A percentile compares a stretch with the other conserved stretches of the same genome.
Conservation (phyloP, 2,329 filamentous ascomycete genomes). For the Metarhizium robertsii region DNA sequence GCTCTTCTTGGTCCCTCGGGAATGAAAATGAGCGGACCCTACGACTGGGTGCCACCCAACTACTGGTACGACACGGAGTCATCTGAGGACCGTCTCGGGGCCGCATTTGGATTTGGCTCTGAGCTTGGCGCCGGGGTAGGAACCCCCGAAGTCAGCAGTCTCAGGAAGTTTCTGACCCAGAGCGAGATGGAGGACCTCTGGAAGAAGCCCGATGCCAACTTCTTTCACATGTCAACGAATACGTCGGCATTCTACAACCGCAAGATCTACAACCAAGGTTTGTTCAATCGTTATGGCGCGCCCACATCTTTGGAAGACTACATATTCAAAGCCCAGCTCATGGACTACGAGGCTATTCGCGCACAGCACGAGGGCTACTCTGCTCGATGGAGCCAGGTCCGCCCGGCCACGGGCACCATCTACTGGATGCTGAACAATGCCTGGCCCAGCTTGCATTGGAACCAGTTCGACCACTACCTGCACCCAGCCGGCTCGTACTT, state of each 20-base stretch:
- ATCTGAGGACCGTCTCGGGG: slow-evolving; percentile 33
- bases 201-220: slow-evolving; percentile 38
- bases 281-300: slow-evolving; percentile 40
- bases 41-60: slow-evolving; percentile 57
- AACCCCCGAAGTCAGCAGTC: slow-evolving; percentile 45
- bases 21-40: slow-evolving; percentile 59
- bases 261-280: slow-evolving; percentile 46
- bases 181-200: slow-evolving; percentile 46
- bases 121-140: slow-evolving; percentile 54
- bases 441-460: slow-evolving; percentile 58
- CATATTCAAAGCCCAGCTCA: slow-evolving; percentile 48
- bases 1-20: slow-evolving; percentile 42
- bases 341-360: slow-evolving; percentile 55
- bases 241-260: slow-evolving; percentile 46
- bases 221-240: slow-evolving; percentile 52
- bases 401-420: slow-evolving; percentile 49
- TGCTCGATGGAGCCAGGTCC: slow-evolving; percentile 35
- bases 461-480: slow-evolving; percentile 54
- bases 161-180: slow-evolving; percentile 42
- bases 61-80: slow-evolving; percentile 48
- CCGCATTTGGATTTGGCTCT: slow-evolving; percentile 54
- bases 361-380: slow-evolving; percentile 49
- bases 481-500: slow-evolving; percentile 49
- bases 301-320: slow-evolving; percentile 47
- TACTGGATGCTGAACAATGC: slow-evolving; percentile 62